These are phyloP conservation scores for Fagus sylvatica DNA, from an alignment of 306 rosid species.

Conservation along the genomic window DNA sequence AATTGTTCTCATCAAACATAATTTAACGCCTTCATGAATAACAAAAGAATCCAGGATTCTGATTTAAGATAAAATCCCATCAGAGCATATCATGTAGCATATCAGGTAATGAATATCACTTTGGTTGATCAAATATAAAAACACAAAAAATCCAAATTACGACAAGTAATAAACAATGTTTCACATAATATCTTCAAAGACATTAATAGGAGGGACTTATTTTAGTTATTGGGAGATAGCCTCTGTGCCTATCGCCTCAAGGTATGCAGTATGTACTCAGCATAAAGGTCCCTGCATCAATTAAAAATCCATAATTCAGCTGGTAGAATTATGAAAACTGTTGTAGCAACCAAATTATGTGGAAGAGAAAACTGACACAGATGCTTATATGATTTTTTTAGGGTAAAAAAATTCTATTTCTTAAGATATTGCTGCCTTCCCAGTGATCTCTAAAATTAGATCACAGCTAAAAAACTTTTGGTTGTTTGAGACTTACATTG, in stretches of 20 bases:
- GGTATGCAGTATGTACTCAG: slow-evolving; percentile 80
- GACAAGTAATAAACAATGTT: neutral
- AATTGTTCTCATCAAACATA: too few species aligned
- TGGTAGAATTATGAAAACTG: slow-evolving; percentile 2
- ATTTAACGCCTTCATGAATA: neutral
- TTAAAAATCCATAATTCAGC: slow-evolving; percentile 17
- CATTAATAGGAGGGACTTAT: slow-evolving; percentile 25
- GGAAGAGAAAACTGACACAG: neutral
- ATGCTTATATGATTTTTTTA: neutral
- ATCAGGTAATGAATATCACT: neutral
- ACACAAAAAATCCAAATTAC: neutral
- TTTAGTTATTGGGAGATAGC: slow-evolving; percentile 23
- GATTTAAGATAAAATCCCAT: neutral
- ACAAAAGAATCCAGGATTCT: neutral
- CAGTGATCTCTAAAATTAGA: neutral
- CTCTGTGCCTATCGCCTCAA: slow-evolving; percentile 65
- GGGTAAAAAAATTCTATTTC: too few species aligned
- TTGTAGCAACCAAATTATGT: neutral
- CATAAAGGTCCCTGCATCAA: slow-evolving; percentile 92
- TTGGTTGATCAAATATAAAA: neutral
- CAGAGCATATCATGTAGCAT: neutral
- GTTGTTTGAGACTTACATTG: slow-evolving; percentile 55
- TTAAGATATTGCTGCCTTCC: too few species aligned
- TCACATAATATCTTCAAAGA: slow-evolving; percentile 19
- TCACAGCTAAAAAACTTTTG: neutral